Evolutionary conservation across 306 rosid species (phyloP).

Genomic region (Quercus engelmannii): DNA sequence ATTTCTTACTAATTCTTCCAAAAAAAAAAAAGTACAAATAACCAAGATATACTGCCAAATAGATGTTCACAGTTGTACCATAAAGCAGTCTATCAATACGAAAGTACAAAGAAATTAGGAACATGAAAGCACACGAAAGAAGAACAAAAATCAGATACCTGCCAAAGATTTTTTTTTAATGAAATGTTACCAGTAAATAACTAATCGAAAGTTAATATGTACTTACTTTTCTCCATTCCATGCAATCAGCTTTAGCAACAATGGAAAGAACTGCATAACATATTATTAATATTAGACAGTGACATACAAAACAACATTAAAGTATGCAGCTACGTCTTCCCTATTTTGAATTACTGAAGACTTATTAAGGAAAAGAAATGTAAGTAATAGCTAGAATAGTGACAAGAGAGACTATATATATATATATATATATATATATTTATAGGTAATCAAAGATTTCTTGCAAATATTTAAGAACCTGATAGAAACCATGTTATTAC

Average conservation of each 20-base stretch:
- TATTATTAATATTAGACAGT: constrained; percentile 25
- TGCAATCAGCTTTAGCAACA: constrained; percentile 85
- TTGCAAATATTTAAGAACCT: background rate
- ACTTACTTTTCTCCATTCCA: constrained; percentile 91
- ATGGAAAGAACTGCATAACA: constrained; percentile 82
- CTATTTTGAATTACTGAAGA: background rate
- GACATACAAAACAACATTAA: background rate
- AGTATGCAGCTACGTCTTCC: background rate
- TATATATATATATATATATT: background rate
- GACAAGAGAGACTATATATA: background rate
- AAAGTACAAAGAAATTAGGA: background rate
- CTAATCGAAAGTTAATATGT: background rate
- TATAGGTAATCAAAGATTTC: too few relatives aligned
- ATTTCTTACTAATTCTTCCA: background rate
- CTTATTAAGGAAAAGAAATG: background rate
- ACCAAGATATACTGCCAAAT: background rate
- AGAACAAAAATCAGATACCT: background rate
- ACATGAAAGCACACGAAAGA: background rate
- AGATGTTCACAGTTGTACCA: background rate
- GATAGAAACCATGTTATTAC: background rate
- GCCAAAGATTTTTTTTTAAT: background rate
- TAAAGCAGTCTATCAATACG: background rate
- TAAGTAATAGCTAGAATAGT: background rate
- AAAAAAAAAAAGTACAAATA: background rate
- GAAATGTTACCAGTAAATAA: background rate